These are phyloP conservation scores for Fusarium agapanthi DNA, from an alignment of 2,329 filamentous ascomycete species.

Conservation along the genomic window DNA sequence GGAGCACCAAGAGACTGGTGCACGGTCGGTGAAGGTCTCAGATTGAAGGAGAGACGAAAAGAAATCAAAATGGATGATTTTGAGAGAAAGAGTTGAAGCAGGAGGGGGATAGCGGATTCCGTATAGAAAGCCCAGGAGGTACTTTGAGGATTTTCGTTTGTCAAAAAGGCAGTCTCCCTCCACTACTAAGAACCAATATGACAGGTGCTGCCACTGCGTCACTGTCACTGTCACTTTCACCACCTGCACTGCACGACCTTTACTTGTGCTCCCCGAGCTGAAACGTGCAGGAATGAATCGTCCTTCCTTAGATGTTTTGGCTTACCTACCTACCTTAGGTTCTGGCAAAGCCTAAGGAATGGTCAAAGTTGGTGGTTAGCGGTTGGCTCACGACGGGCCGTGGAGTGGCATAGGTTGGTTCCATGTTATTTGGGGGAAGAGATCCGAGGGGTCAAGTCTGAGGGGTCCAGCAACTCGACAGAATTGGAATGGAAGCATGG, in stretches of 20 bases:
- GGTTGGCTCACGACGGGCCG: slow-evolving; percentile 12
- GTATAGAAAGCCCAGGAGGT: background rate
- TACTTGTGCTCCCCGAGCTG: slow-evolving; percentile 12
- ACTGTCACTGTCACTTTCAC: background rate
- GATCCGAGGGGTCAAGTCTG: slow-evolving; percentile 18
- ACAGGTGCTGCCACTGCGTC: slow-evolving; percentile 13
- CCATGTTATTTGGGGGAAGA: background rate
- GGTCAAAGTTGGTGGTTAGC: slow-evolving; percentile 2
- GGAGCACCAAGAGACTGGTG: slow-evolving; percentile 19
- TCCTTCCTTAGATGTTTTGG: slow-evolving; percentile 20
- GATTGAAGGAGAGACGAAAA: background rate
- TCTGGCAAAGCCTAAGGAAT: slow-evolving; percentile 7
- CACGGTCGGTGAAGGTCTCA: background rate
- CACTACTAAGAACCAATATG: background rate
- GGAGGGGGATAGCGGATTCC: background rate
- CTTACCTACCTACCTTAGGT: background rate
- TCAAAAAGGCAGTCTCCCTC: background rate
- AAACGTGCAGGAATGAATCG: slow-evolving; percentile 27
- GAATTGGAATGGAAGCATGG: slow-evolving; percentile 1
- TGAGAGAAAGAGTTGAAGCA: background rate
- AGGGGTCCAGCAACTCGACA: slow-evolving; percentile 9
- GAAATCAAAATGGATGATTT: background rate
- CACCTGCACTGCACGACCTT: background rate
- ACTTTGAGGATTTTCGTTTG: background rate
- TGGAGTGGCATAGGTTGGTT: background rate